A percentile compares a stretch with the other conserved stretches of the same genome.
phyloP scores from a whole-genome alignment of 2,329 filamentous ascomycete species.

The Botrytis fabae region DNA sequence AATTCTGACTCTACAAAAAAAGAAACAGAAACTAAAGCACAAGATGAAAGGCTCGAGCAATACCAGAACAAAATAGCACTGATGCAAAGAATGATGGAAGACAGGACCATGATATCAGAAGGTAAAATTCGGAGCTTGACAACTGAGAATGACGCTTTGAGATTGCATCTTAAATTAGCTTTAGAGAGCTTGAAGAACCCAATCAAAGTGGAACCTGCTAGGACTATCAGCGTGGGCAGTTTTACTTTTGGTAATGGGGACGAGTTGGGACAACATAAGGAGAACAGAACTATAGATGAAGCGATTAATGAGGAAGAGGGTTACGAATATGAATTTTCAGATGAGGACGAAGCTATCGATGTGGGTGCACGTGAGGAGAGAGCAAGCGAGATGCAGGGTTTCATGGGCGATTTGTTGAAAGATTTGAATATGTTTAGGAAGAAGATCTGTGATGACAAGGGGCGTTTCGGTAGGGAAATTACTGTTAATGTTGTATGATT shows the following conservation, averaged over 20 bases:
- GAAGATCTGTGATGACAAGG: constrained; percentile 82
- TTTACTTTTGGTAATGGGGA: constrained; percentile 28
- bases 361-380: constrained; percentile 53
- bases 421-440: constrained; percentile 78
- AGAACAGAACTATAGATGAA: constrained; percentile 35
- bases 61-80: constrained; percentile 87
- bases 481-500: constrained; percentile 1
- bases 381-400: constrained; percentile 71
- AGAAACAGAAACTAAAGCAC: constrained; percentile 68
- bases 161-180: constrained; percentile 84
- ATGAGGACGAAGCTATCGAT: constrained; percentile 60
- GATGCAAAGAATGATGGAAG: constrained; percentile 96
- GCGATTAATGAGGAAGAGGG: neutral
- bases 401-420: constrained; percentile 79
- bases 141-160: constrained; percentile 86
- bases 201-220: constrained; percentile 57
- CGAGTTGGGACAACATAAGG: constrained; percentile 37
- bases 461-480: constrained; percentile 52
- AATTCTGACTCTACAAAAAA: constrained; percentile 59
- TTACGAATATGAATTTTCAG: constrained; percentile 46
- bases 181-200: constrained; percentile 87
- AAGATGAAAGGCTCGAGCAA: constrained; percentile 85
- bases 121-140: constrained; percentile 89
- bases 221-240: constrained; percentile 32
- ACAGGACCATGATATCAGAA: constrained; percentile 84